These are phyloP conservation scores for Rhodotorula graminis DNA, from an alignment of 768 basidiomycete species.

Conservation along the genomic window DNA sequence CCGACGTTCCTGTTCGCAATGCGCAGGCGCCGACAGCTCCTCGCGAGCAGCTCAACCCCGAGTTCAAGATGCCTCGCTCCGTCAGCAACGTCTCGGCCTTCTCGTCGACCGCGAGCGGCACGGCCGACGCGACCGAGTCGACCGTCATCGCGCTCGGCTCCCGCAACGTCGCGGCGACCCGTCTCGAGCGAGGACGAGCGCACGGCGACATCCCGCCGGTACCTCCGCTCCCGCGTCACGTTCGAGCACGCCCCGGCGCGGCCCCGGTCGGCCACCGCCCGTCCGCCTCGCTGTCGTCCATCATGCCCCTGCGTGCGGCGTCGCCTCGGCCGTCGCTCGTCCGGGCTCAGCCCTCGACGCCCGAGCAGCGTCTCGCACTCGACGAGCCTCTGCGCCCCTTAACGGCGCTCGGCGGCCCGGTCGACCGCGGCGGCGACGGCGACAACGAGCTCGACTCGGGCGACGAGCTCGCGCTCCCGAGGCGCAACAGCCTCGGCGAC, in stretches of 20 bases:
- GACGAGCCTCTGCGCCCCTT: not conserved
- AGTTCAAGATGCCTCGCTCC: conserved; percentile 21
- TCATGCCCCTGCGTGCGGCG: conserved; percentile 4
- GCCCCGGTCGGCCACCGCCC: conserved; percentile 13
- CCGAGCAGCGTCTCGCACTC: not conserved
- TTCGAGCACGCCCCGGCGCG: not conserved
- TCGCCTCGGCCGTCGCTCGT: conserved; percentile 1
- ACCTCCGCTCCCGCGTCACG: not conserved
- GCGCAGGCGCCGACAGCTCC: not conserved
- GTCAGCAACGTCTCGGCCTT: conserved; percentile 1
- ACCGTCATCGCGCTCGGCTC: not conserved
- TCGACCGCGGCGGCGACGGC: not conserved
- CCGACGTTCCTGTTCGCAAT: too few relatives aligned
- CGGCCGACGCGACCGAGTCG: not conserved
- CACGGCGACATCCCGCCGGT: not conserved
- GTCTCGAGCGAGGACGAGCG: not conserved
- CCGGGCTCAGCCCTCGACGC: not conserved
- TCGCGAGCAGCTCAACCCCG: conserved; percentile 16
- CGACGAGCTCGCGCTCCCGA: not conserved
- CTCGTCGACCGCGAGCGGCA: not conserved
- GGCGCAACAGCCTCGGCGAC: conserved; percentile 45
- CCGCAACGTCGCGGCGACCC: not conserved
- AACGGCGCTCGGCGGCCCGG: not conserved
- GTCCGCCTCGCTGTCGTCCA: conserved; percentile 30
- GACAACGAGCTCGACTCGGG: not conserved